Percentiles rank a stretch among this genome's conserved stretches.
These are phyloP conservation scores for Leccinum aurantiacum DNA, from an alignment of 768 basidiomycete genomes.

Conservation along the genomic window DNA sequence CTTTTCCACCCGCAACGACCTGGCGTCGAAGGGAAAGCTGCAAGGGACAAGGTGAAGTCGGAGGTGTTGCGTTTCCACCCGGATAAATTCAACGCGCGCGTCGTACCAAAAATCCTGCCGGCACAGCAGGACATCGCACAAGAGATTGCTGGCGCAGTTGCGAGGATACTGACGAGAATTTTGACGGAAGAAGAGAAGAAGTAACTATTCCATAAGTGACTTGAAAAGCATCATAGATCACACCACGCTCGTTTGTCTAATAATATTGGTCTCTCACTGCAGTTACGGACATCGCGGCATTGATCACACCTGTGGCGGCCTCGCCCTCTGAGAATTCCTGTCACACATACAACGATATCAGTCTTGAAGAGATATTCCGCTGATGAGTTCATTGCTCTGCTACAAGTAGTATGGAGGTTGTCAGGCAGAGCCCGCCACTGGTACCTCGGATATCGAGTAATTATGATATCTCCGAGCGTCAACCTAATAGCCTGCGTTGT, in stretches of 20 bases:
- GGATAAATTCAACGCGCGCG: slow-evolving; percentile 46
- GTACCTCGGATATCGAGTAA: not conserved
- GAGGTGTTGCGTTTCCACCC: slow-evolving; percentile 57
- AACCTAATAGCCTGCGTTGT: not conserved
- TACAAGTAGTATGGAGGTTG: not conserved
- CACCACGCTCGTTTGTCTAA: slow-evolving; percentile 9
- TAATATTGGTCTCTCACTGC: not conserved
- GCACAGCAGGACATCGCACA: slow-evolving; percentile 34
- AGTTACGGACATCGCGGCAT: not conserved
- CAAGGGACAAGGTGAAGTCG: slow-evolving; percentile 37
- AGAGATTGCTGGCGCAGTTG: slow-evolving; percentile 40
- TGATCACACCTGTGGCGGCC: not conserved
- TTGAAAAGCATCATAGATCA: not conserved
- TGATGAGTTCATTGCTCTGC: not conserved
- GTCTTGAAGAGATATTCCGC: not conserved
- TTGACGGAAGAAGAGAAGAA: slow-evolving; percentile 23
- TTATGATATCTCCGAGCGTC: not conserved
- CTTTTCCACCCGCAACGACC: slow-evolving; percentile 38
- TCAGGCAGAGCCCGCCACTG: not conserved
- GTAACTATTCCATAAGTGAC: not conserved
- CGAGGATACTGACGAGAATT: slow-evolving; percentile 41
- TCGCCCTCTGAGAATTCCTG: not conserved
- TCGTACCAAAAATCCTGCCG: slow-evolving; percentile 36
- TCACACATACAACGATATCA: not conserved
- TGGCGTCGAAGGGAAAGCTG: slow-evolving; percentile 30